phyloP scores from a whole-genome alignment of 192 early-diverging fungal genomes.

The Linderina pennispora region DNA sequence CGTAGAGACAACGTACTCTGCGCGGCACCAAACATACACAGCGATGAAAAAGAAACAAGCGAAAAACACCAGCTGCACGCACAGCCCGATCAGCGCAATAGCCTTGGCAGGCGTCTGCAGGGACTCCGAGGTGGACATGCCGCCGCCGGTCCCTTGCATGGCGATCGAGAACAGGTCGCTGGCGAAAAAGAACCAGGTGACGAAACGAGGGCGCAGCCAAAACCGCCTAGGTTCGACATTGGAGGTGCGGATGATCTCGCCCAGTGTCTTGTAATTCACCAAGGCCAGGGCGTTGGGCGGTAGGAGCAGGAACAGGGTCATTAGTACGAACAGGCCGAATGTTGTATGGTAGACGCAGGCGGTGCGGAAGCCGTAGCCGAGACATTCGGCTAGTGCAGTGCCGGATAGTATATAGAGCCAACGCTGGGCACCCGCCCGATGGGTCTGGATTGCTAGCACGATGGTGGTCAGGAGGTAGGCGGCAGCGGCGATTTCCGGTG shows the following conservation, averaged over 20 bases:
- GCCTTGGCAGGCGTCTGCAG: constrained; percentile 16
- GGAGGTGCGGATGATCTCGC: constrained; percentile 20
- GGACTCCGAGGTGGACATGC: constrained; percentile 16
- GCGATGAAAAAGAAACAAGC: constrained; percentile 22
- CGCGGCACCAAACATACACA: constrained; percentile 2
- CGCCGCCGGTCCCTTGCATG: constrained; percentile 32
- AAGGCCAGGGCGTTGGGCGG: constrained; percentile 47
- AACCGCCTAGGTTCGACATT: constrained; percentile 4
- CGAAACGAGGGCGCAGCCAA: constrained; percentile 28
- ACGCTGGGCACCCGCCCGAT: constrained; percentile 1
- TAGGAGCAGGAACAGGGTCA: constrained; percentile 35
- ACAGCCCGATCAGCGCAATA: constrained; percentile 30
- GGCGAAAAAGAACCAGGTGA: constrained; percentile 46
- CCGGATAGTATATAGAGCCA: constrained; percentile 30
- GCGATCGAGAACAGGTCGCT: constrained; percentile 46
- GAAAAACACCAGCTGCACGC: constrained; percentile 30
- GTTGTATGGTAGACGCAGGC: constrained; percentile 29
- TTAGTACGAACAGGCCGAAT: constrained; percentile 28
- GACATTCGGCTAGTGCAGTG: constrained; percentile 34
- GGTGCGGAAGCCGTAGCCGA: constrained; percentile 32
- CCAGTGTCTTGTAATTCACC: constrained; percentile 44
- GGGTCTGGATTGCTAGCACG: constrained; percentile 3
- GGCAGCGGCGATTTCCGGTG: constrained; percentile 17
- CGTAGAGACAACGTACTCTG: constrained; percentile 8
- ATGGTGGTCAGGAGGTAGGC: constrained; percentile 6